Conservation (phyloP, 257 asterid species). For the Ilex aquifolium region DNA sequence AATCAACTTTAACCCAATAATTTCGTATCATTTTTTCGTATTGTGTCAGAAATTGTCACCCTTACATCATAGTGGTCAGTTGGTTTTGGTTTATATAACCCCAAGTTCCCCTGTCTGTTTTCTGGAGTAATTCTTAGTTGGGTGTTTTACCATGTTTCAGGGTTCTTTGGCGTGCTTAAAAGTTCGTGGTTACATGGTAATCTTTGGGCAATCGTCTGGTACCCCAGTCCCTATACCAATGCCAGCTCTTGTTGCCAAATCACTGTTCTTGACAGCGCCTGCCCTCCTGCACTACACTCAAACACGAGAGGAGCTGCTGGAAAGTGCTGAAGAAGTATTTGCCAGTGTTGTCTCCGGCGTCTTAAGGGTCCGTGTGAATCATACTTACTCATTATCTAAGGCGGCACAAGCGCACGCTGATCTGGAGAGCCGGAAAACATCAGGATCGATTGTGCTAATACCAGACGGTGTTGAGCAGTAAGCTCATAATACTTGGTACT, state of each 20-base stretch:
- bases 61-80: neutral
- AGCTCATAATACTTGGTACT: neutral
- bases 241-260: constrained; percentile 60
- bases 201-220: constrained; percentile 91
- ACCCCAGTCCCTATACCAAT: constrained; percentile 67
- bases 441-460: constrained; percentile 80
- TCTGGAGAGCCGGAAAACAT: constrained; percentile 69
- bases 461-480: constrained; percentile 34
- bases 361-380: constrained; percentile 57
- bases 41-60: no score
- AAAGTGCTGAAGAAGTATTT: constrained; percentile 74
- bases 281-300: constrained; percentile 55
- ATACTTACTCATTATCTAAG: constrained; percentile 64
- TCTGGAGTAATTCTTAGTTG: constrained; percentile 9
- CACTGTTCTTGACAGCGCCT: constrained; percentile 91
- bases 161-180: constrained; percentile 87
- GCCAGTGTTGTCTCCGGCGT: constrained; percentile 61
- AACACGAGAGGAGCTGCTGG: constrained; percentile 63
- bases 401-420: constrained; percentile 85
- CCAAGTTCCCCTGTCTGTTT: neutral
- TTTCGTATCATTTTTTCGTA: no score
- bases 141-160: constrained; percentile 25
- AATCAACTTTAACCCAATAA: no score
- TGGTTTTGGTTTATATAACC: neutral
- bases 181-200: constrained; percentile 82